Base-by-base conservation (phyloP, 2,329 filamentous ascomycete genomes). In the Fusarium sp. region DNA sequence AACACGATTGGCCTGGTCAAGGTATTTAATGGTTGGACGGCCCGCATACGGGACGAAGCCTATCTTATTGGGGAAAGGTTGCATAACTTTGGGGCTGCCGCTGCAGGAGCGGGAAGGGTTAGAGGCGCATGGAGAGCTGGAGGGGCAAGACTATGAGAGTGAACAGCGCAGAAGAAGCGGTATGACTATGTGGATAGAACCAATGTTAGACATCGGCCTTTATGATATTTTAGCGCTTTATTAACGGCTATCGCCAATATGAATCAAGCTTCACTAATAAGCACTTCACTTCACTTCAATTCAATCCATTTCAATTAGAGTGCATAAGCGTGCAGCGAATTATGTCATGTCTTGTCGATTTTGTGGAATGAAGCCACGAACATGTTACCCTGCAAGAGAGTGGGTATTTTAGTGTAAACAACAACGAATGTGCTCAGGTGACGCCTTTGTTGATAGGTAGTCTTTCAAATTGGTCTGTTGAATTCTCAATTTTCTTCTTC, bases 41-140 rank as follows among this genome's bases (percentile, higher is more conserved):
- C 91, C 63, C 89, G 92, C 64, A 94, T 99, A 50, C 87, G 94
- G 42, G 97, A 99, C 80, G 97, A 99, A 82, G 95, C 97, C 1
- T 99, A 99, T 80, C 85, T 99, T 47, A 96, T 98, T 78, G 96
- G 96, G 4, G 95, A 99, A 83, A 86, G 95, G 66, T 83, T 99
- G 77, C 97, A 99, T 83, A 99, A 99, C 81, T 97, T 98, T 82
- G 93, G 94, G 7, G 80, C 81, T 4, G 82, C 80, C 12, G 80
- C 82, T 20, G 81, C 81, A 12, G 82, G 80, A 22, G 79, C 79
- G 22, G 78, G 80, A 18, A 79, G 79, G 61, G 77, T 78, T 20
- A 79, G 78, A 65, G 78, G 77, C 5, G 79, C 80, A 18, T 84
- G 83, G 82, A 81, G 80, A 57, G 78, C 80, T 18, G 78, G 80